phyloP scores from a whole-genome alignment of 441 rosid species.

The Syzygium malaccense region DNA sequence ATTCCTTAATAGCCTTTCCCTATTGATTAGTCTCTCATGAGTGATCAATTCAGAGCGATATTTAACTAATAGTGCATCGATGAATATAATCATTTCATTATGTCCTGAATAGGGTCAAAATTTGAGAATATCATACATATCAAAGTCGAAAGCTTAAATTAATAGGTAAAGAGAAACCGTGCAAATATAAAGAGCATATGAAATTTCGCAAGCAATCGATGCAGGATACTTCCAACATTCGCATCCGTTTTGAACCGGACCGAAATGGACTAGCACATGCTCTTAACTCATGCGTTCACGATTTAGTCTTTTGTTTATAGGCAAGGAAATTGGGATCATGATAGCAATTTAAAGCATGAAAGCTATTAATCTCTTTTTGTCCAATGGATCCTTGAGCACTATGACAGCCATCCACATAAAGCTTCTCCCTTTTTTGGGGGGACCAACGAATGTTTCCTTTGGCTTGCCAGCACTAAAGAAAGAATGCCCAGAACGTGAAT shows the following conservation, averaged over 20 bases:
- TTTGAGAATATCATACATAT: background rate
- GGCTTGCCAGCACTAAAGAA: background rate
- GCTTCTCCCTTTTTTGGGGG: background rate
- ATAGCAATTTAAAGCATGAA: background rate
- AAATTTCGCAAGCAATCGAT: background rate
- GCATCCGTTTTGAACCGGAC: no score
- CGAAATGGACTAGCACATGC: no score
- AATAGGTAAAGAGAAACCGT: background rate
- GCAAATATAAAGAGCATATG: background rate
- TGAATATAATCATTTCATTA: no score
- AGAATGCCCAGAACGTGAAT: background rate
- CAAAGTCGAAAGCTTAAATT: background rate
- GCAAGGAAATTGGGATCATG: background rate
- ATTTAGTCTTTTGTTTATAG: background rate
- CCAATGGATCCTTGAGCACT: background rate
- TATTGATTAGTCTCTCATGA: no score
- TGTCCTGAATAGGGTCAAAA: no score
- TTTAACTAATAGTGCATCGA: no score
- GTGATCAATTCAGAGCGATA: no score
- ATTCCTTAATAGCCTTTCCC: no score
- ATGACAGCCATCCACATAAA: background rate
- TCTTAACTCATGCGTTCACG: no score
- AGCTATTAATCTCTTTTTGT: background rate
- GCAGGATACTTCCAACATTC: no score
- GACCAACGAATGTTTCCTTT: background rate